These are phyloP conservation scores for Pyricularia pennisetigena DNA, from an alignment of 2,329 filamentous ascomycete species.

Conservation along the genomic window DNA sequence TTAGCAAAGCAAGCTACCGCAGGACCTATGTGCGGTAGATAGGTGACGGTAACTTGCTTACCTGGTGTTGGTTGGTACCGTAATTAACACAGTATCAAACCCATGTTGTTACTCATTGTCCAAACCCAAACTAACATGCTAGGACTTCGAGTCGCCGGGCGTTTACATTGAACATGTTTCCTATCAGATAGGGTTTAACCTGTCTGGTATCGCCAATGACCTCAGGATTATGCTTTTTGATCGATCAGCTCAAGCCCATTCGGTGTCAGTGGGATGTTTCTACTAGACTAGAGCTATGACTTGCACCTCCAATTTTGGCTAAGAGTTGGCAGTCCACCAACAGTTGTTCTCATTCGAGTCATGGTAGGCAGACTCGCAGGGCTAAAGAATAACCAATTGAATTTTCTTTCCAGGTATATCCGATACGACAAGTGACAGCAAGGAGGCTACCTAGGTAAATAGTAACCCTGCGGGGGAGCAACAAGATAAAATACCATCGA, in stretches of 20 bases:
- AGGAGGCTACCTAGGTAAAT: no score
- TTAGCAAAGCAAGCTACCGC: neutral
- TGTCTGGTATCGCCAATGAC: neutral
- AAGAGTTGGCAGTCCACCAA: neutral
- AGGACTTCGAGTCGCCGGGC: no score
- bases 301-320: neutral
- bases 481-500: no score
- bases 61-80: no score
- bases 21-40: no score
- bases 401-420: neutral
- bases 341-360: neutral
- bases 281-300: no score
- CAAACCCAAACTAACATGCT: no score
- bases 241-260: neutral
- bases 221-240: neutral
- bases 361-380: neutral
- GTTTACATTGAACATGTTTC: neutral
- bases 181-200: neutral
- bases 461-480: no score
- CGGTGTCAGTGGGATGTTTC: neutral
- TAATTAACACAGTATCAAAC: no score
- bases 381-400: neutral
- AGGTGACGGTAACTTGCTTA: no score
- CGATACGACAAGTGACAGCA: neutral
- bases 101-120: no score